These are phyloP conservation scores for Extremus antarcticus DNA, from an alignment of 495 filamentous ascomycete genomes.

Conservation along the genomic window DNA sequence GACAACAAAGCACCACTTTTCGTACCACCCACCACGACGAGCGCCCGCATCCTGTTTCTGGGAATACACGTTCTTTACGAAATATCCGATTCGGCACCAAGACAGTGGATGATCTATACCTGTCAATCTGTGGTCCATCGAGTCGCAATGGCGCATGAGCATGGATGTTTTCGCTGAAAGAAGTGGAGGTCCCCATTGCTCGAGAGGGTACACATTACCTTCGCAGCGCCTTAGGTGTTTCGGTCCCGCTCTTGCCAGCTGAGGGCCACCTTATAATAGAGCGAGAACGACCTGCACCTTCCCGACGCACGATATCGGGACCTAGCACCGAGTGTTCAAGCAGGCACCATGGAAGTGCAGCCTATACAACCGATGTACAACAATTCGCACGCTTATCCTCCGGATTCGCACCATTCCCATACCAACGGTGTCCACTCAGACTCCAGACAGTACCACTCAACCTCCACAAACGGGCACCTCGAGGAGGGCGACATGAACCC, in stretches of 20 bases:
- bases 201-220: background rate
- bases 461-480: background rate
- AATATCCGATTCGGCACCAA: background rate
- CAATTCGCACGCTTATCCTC: background rate
- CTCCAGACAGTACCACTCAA: background rate
- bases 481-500: slow-evolving; percentile 3
- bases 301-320: background rate
- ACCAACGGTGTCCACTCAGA: slow-evolving; percentile 3
- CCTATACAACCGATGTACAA: background rate
- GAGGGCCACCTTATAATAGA: background rate
- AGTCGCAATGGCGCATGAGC: slow-evolving; percentile 1
- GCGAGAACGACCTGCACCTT: background rate
- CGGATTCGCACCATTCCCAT: background rate
- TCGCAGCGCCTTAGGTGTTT: no score
- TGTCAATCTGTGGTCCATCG: background rate
- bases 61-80: background rate
- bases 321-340: background rate
- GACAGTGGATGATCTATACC: background rate
- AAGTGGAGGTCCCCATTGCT: background rate
- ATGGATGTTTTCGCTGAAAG: background rate
- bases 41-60: background rate
- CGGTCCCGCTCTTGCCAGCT: background rate
- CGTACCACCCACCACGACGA: background rate
- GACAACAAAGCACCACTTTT: background rate
- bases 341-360: slow-evolving; percentile 1